These are phyloP conservation scores for Fistulinella cinereoalba DNA, from an alignment of 1,284 basidiomycete species.

Conservation along the genomic window DNA sequence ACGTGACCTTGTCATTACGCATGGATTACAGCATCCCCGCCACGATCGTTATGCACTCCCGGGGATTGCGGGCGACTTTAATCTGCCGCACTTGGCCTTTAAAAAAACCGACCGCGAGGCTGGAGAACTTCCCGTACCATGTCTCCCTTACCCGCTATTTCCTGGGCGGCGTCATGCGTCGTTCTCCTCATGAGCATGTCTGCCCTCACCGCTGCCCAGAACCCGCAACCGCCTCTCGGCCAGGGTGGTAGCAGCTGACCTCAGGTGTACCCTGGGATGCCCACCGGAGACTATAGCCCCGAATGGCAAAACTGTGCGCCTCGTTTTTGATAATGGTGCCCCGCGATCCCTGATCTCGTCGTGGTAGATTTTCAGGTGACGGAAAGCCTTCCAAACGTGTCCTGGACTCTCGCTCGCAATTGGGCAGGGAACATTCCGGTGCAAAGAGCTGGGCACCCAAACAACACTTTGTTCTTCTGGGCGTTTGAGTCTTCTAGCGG, in stretches of 20 bases:
- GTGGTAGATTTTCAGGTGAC: conserved; percentile 54
- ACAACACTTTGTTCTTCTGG: conserved; percentile 63
- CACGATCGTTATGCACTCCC: too few relatives aligned
- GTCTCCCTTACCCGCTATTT: neutral
- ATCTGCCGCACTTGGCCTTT: too few relatives aligned
- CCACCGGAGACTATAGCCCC: conserved; percentile 47
- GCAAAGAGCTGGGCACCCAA: conserved; percentile 57
- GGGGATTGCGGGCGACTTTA: too few relatives aligned
- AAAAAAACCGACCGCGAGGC: too few relatives aligned
- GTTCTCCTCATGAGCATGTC: conserved; percentile 4
- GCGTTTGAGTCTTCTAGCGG: conserved; percentile 61
- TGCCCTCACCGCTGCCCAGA: neutral
- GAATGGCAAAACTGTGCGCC: conserved; percentile 60
- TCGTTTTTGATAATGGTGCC: conserved; percentile 27
- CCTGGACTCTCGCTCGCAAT: conserved; percentile 51
- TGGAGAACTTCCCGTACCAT: too few relatives aligned
- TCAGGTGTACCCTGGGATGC: conserved; percentile 29
- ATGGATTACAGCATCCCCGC: too few relatives aligned
- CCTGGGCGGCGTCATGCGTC: neutral
- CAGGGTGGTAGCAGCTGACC: conserved; percentile 24
- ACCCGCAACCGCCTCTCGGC: neutral
- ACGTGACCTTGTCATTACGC: too few relatives aligned
- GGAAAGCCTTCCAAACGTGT: conserved; percentile 57
- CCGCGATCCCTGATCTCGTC: conserved; percentile 41
- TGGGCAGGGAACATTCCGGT: conserved; percentile 71